These are phyloP conservation scores for Prosopis cineraria DNA, from an alignment of 306 rosid genomes.

Conservation along the genomic window DNA sequence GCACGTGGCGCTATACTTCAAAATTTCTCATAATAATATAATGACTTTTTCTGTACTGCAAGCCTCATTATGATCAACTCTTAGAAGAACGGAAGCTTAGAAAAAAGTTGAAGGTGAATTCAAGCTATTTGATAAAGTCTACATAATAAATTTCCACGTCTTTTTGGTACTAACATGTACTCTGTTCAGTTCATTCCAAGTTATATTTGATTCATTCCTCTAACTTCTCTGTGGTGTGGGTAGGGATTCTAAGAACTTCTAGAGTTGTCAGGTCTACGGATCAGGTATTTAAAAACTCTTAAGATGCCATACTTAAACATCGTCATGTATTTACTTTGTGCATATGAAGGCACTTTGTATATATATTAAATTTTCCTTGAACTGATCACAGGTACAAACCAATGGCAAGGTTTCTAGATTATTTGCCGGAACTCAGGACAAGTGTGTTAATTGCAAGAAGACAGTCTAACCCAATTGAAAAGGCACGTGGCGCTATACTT, in stretches of 20 bases:
- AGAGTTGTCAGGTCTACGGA: constrained; percentile 65
- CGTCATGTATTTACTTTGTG: not conserved
- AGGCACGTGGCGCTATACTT: constrained; percentile 45
- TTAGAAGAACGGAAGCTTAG: constrained; percentile 92
- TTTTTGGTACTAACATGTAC: not conserved
- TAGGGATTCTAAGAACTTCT: constrained; percentile 71
- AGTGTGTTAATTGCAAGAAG: constrained; percentile 83
- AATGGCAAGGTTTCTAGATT: constrained; percentile 71
- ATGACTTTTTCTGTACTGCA: constrained; percentile 57
- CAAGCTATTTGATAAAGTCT: constrained; percentile 22
- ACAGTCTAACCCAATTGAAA: constrained; percentile 94
- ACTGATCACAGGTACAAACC: constrained; percentile 53
- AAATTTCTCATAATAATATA: not conserved
- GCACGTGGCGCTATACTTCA: constrained; percentile 35
- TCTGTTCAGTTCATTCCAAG: not conserved
- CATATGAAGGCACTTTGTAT: not conserved
- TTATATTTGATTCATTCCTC: constrained; percentile 17
- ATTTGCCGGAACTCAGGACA: constrained; percentile 91
- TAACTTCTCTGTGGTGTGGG: not conserved
- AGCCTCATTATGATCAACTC: constrained; percentile 93
- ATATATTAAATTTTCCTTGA: constrained; percentile 16
- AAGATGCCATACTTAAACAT: not conserved
- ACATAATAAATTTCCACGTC: constrained; percentile 14
- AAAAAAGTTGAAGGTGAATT: constrained; percentile 85
- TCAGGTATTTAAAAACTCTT: constrained; percentile 54